Base-by-base conservation (phyloP, 495 filamentous ascomycete species). In the Apiosordaria backusii region DNA sequence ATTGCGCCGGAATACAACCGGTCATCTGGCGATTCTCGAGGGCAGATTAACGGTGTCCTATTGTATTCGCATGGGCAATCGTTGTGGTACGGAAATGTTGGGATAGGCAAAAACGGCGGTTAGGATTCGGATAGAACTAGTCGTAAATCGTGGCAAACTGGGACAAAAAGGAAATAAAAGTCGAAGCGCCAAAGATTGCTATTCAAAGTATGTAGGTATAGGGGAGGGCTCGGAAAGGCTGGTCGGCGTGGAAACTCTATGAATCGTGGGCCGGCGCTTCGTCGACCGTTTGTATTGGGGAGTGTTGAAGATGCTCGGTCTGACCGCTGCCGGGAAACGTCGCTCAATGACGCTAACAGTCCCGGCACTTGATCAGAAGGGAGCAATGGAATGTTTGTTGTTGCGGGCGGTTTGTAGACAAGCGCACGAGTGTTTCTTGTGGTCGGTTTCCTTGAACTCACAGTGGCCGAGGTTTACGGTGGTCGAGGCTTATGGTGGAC, bases 1-100 rank as follows among this genome's bases (percentile, higher is more conserved):
- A 92, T 92, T 74, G 67, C 74, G 71, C 68, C 67, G 22, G 69
- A 60, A 35, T 65, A 54, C 57, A 61, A 65, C 50, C 60, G 61
- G 66, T 64, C 69, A 71, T 76, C 69, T 73, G 72, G 70, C 69
- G 70, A 70, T 45, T 45, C 67, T 62, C 63, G 68, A 71, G 64
- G 70, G 15, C 57, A 57, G 66, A 24, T 50, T 62, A 62, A 60
- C 66, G 61, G 65, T 25, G 23, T 52, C 26, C 65, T 73, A 71
- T 66, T 57, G 64, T 57, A 63, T 40, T 70, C 50, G 69, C 74
- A 75, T 77, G 68, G 64, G 67, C 57, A 61, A 19, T 29, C n/a
- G 52, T 55, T 55, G 52, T 55, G 52, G 27, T 22, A 35, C 19
- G 57, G 62, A n/a, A 45, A 24, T 10, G 59, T 24, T 29, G 59